These are phyloP conservation scores for Gossypium laxum DNA, from an alignment of 441 rosid species.

Conservation along the genomic window DNA sequence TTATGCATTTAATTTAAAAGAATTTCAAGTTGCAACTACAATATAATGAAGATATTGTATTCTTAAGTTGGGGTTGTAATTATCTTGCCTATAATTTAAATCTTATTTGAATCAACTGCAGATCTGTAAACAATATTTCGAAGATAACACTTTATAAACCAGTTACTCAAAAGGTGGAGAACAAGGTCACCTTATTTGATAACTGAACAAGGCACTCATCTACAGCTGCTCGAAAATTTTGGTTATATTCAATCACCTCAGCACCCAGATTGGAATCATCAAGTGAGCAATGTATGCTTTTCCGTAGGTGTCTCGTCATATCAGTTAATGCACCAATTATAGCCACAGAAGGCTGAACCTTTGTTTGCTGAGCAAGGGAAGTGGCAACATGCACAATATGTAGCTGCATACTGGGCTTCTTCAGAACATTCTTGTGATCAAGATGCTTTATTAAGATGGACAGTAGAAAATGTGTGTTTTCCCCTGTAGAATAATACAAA, in stretches of 20 bases:
- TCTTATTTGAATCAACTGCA: not conserved
- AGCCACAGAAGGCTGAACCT: slow-evolving; percentile 52
- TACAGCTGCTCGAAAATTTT: slow-evolving; percentile 51
- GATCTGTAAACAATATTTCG: not conserved
- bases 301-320: slow-evolving; percentile 69
- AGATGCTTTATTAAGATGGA: slow-evolving; percentile 51
- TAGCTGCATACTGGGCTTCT: slow-evolving; percentile 44
- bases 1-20: slow-evolving; percentile 12
- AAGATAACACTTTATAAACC: not conserved
- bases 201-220: slow-evolving; percentile 77
- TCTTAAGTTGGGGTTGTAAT: not conserved
- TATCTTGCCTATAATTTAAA: not conserved
- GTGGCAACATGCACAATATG: slow-evolving; percentile 44
- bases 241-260: slow-evolving; percentile 62
- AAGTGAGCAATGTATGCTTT: slow-evolving; percentile 53
- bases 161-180: not conserved
- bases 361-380: slow-evolving; percentile 41
- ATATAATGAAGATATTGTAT: not conserved
- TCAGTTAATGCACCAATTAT: slow-evolving; percentile 68
- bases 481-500: slow-evolving; percentile 26
- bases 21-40: not conserved
- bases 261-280: slow-evolving; percentile 50
- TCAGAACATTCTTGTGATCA: slow-evolving; percentile 51
- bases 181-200: slow-evolving; percentile 51
- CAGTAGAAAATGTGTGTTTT: slow-evolving; percentile 43